phyloP scores from a whole-genome alignment of 2,329 filamentous ascomycete species.

The Claviceps pazoutovae region DNA sequence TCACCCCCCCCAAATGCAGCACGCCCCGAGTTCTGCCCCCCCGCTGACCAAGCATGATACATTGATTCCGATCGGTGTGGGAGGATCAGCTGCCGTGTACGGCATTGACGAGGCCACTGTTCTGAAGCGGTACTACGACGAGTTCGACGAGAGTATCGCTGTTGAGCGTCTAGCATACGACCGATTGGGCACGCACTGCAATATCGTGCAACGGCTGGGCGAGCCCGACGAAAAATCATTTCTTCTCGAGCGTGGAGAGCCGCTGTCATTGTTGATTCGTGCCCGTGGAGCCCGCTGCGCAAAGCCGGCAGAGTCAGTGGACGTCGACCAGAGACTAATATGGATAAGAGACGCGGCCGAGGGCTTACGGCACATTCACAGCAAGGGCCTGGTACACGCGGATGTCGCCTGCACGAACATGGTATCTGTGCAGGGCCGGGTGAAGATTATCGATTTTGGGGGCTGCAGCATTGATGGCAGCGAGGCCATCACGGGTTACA shows the following conservation, averaged over 20 bases:
- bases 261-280: background rate
- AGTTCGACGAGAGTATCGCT: slow-evolving; percentile 1
- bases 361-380: slow-evolving; percentile 3
- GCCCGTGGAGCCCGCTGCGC: background rate
- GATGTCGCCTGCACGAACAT: slow-evolving; percentile 6
- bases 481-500: slow-evolving; percentile 4
- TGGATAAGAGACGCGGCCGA: slow-evolving; percentile 1
- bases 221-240: slow-evolving; percentile 1
- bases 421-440: background rate
- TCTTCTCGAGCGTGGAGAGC: slow-evolving; percentile 4
- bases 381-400: slow-evolving; percentile 4
- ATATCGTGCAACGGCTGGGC: slow-evolving; percentile 3
- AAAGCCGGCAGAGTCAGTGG: too few species aligned
- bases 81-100: slow-evolving; percentile 4
- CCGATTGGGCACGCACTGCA: slow-evolving; percentile 2
- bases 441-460: slow-evolving; percentile 6
- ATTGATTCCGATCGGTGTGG: slow-evolving; percentile 1
- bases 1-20: too few species aligned
- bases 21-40: too few species aligned
- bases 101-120: slow-evolving; percentile 4
- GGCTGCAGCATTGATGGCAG: slow-evolving; percentile 4
- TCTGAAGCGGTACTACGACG: slow-evolving; percentile 5
- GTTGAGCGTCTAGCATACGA: slow-evolving; percentile 4
- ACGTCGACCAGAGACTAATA: slow-evolving; percentile 2
- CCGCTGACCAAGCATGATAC: background rate